Evolutionary conservation across 345 rosid genomes (phyloP).

Genomic region (Excoecaria agallocha): DNA sequence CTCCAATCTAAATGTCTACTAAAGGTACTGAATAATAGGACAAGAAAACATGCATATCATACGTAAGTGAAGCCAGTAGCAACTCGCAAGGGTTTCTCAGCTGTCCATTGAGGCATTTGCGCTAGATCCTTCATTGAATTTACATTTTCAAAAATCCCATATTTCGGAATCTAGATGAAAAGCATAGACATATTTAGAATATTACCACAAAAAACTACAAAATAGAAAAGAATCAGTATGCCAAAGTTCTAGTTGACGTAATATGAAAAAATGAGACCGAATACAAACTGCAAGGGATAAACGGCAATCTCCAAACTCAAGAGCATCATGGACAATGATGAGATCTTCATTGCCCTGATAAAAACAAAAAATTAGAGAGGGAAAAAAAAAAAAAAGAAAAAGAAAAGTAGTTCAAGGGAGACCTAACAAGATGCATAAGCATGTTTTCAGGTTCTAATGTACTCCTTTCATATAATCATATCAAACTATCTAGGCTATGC

Average conservation of each 20-base stretch:
- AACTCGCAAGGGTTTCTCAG: slow-evolving; percentile 80
- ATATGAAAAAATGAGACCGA: neutral
- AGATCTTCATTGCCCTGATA: slow-evolving; percentile 83
- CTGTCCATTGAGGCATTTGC: slow-evolving; percentile 86
- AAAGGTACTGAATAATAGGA: neutral
- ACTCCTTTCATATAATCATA: neutral
- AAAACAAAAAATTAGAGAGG: neutral
- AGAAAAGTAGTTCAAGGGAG: neutral
- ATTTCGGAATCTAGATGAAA: slow-evolving; percentile 70
- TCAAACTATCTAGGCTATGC: neutral
- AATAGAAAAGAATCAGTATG: neutral
- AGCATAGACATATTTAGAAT: neutral
- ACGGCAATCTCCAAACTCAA: slow-evolving; percentile 87
- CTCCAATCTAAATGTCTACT: neutral
- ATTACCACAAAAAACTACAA: slow-evolving; percentile 2
- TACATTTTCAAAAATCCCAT: slow-evolving; percentile 89
- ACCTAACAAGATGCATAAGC: neutral
- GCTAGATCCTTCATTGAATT: slow-evolving; percentile 78
- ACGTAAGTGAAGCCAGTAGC: slow-evolving; percentile 92
- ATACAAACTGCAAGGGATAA: slow-evolving; percentile 77
- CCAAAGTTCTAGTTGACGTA: neutral
- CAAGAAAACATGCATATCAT: slow-evolving; percentile 18
- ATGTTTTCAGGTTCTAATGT: neutral
- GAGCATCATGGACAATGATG: slow-evolving; percentile 81
- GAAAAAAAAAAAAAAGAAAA: neutral